Conservation (phyloP, 192 early-diverging fungal genomes). For the Entrophospora sp. region DNA sequence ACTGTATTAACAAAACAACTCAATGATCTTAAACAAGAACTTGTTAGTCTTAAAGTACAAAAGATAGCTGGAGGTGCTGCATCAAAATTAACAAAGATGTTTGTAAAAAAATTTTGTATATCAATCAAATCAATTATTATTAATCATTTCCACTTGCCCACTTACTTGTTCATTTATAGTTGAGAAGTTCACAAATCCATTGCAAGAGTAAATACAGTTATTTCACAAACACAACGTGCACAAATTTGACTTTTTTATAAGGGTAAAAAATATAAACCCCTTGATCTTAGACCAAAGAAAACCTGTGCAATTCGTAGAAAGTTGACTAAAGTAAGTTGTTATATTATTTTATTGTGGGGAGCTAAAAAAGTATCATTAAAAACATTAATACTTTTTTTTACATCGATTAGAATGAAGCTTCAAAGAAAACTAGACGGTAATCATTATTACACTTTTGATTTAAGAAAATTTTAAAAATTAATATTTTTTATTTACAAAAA, state of each 20-base stretch:
- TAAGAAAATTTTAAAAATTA: too few species aligned
- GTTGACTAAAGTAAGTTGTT: slow-evolving; percentile 60
- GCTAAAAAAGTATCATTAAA: neutral
- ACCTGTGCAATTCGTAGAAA: slow-evolving; percentile 96
- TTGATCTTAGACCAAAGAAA: slow-evolving; percentile 98
- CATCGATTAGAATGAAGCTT: too few species aligned
- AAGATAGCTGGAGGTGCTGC: slow-evolving; percentile 76
- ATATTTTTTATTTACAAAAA: too few species aligned
- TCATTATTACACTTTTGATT: neutral
- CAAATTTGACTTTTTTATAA: slow-evolving; percentile 86
- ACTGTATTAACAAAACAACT: slow-evolving; percentile 85
- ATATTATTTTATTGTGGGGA: too few species aligned
- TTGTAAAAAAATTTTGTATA: slow-evolving; percentile 23
- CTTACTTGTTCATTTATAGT: slow-evolving; percentile 27
- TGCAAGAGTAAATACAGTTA: slow-evolving; percentile 91
- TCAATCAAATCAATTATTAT: neutral
- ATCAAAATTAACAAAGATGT: slow-evolving; percentile 79
- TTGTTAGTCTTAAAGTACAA: slow-evolving; percentile 87
- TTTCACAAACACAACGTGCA: slow-evolving; percentile 85
- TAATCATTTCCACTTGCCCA: too few species aligned
- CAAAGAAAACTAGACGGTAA: neutral
- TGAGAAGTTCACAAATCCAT: slow-evolving; percentile 86
- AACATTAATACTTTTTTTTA: too few species aligned
- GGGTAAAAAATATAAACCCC: slow-evolving; percentile 89
- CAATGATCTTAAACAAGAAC: slow-evolving; percentile 91